Evolutionary conservation across 2,329 filamentous ascomycete genomes (phyloP).

Genomic region (Fusarium metavorans): DNA sequence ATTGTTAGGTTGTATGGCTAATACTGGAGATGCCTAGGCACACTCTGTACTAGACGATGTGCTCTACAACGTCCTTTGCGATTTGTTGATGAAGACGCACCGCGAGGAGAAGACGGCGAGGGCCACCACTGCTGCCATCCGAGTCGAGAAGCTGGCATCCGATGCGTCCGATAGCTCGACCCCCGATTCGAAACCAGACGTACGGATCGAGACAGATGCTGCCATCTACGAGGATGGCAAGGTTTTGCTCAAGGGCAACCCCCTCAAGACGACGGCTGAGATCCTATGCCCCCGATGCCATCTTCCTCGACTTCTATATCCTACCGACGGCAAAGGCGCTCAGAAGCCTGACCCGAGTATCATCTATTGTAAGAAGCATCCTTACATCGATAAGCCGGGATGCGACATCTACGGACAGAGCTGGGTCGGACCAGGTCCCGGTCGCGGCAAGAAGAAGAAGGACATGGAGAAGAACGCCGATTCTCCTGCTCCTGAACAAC

Average conservation of each 20-base stretch:
- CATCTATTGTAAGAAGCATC: constrained; percentile 83
- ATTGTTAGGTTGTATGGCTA: constrained; percentile 22
- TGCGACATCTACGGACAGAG: constrained; percentile 87
- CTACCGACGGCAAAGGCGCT: constrained; percentile 77
- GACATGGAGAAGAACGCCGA: constrained; percentile 74
- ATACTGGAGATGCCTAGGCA: constrained; percentile 57
- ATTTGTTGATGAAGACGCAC: constrained; percentile 79
- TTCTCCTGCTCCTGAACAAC: constrained; percentile 63
- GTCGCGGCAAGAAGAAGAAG: constrained; percentile 83
- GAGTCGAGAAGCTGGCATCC: constrained; percentile 71
- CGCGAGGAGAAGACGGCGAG: constrained; percentile 83
- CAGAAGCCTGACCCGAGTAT: constrained; percentile 73
- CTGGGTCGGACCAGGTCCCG: constrained; percentile 78
- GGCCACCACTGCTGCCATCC: constrained; percentile 73
- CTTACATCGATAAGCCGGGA: constrained; percentile 80
- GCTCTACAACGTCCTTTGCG: constrained; percentile 81
- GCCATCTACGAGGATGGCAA: constrained; percentile 77
- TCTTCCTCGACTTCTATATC: constrained; percentile 78
- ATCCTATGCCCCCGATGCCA: constrained; percentile 81
- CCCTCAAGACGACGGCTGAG: constrained; percentile 76
- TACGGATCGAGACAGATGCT: constrained; percentile 74
- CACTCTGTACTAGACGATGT: constrained; percentile 79
- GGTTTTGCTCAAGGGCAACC: constrained; percentile 77
- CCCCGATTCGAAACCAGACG: constrained; percentile 65
- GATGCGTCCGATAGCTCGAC: constrained; percentile 66